A percentile compares a stretch with the other conserved stretches of the same genome.
Conservation (phyloP, 2,329 filamentous ascomycete species). For the Ceratocystis alfenasii region DNA sequence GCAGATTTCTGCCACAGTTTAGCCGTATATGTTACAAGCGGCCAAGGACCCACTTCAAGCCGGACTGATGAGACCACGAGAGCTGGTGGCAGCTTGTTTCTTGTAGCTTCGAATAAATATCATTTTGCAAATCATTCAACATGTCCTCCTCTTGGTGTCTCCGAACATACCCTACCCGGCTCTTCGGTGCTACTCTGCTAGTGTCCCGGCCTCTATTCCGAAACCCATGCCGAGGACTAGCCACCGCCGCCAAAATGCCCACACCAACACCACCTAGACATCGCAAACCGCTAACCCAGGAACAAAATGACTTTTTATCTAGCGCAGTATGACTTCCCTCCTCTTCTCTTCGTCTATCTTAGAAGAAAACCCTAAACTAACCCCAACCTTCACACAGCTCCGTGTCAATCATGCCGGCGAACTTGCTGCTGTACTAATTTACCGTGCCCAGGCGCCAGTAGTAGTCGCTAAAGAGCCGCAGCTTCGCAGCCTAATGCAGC, state of each 20-base stretch:
- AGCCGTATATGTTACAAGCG: not conserved
- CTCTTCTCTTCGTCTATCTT: not conserved
- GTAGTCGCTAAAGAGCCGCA: conserved; percentile 71
- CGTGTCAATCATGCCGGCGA: conserved; percentile 97
- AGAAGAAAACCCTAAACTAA: not conserved
- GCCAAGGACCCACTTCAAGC: not conserved
- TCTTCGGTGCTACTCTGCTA: not conserved
- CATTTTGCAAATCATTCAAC: not conserved
- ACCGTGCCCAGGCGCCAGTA: conserved; percentile 75
- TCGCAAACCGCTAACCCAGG: conserved; percentile 51
- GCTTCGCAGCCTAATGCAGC: conserved; percentile 78
- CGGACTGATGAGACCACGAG: not conserved
- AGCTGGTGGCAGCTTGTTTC: no score
- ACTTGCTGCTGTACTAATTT: conserved; percentile 91
- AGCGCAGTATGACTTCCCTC: conserved; percentile 43
- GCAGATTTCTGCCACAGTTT: not conserved
- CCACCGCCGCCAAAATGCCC: conserved; percentile 24
- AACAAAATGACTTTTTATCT: conserved; percentile 63
- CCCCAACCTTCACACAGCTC: conserved; percentile 38
- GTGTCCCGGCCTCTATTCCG: not conserved
- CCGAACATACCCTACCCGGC: not conserved
- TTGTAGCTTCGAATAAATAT: not conserved
- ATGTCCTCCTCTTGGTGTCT: conserved; percentile 5
- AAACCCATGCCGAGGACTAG: not conserved
- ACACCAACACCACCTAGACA: conserved; percentile 29